Conservation (phyloP, 352 stramenopile species). For the Pythium plurisporium region DNA sequence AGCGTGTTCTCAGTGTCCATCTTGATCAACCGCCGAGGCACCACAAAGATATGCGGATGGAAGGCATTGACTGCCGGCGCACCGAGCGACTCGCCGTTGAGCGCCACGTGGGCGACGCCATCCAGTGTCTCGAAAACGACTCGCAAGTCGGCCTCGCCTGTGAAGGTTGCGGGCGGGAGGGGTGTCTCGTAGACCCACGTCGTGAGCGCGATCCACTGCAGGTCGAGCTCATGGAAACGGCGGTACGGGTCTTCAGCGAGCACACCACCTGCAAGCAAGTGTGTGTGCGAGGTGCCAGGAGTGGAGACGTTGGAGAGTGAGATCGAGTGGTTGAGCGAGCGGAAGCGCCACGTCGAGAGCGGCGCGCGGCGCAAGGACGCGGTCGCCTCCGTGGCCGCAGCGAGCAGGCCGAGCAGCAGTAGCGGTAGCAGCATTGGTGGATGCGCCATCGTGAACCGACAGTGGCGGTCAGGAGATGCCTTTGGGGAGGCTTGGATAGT, state of each 20-base stretch:
- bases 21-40: slow-evolving; percentile 21
- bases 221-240: slow-evolving; percentile 66
- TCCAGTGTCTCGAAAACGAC: slow-evolving; percentile 72
- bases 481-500: too few relatives aligned
- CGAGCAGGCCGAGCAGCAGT: background rate
- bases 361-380: slow-evolving; percentile 3
- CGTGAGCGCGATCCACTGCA: slow-evolving; percentile 60
- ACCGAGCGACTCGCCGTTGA: slow-evolving; percentile 54
- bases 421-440: background rate
- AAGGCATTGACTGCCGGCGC: slow-evolving; percentile 60
- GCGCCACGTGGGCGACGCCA: slow-evolving; percentile 52
- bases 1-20: slow-evolving; percentile 39
- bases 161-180: slow-evolving; percentile 26
- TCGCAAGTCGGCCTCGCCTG: background rate
- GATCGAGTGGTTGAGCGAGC: slow-evolving; percentile 56
- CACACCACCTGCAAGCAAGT: slow-evolving; percentile 55
- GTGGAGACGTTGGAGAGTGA: slow-evolving; percentile 39
- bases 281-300: slow-evolving; percentile 68
- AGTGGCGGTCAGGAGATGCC: too few relatives aligned
- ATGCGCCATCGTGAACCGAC: too few relatives aligned
- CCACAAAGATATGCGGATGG: slow-evolving; percentile 44
- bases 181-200: slow-evolving; percentile 74
- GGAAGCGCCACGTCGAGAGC: slow-evolving; percentile 49
- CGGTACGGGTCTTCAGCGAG: slow-evolving; percentile 49
- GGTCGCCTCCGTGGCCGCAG: background rate